Evolutionary conservation across 352 stramenopile genomes (phyloP), one percentile per base, ranked within the genome.

Genomic region (Globisporangium okanoganense): DNA sequence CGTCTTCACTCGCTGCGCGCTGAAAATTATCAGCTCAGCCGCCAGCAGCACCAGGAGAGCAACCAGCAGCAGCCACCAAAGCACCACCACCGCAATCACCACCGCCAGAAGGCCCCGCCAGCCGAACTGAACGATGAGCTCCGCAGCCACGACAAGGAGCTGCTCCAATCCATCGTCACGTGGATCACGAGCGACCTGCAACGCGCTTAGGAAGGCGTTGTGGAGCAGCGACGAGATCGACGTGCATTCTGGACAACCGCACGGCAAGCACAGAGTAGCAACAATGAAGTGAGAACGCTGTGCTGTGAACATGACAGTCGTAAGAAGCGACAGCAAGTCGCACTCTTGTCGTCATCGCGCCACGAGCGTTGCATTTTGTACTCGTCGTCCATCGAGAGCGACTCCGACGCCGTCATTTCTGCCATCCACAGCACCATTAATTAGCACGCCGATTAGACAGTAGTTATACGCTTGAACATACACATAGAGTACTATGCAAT

Each of bases 371-470:
- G 95, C 92, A 98, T 98, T 51, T 85, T 76, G 35, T 95, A 77
- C 78, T 98, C 95, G 58, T 98, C 88, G 25, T 97, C 85, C 22
- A 97, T 70, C 0, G 85, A 88, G 16, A 98, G 67, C 18, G 92
- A 91, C 76, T 98, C 94, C 0, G 94, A 98, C 56, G 89, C 92
- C 29, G 95, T 98, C 64, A 87, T 91, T 72, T 98, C 91, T 81
- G 77, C 25, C 13, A 62, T 22, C n/a, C n/a, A n/a, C 22, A 16
- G 27, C 7, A 5, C 24, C 25, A n/a, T 53, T n/a, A n/a, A n/a
- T n/a, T 14, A 53, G 25, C 47, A n/a, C 24, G 16, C 10, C 7
- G 24, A 16, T 6, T n/a, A n/a, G n/a, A n/a, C n/a, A n/a, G n/a
- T n/a, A n/a, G n/a, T n/a, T n/a, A n/a, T n/a, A n/a, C n/a, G n/a